Conservation (phyloP, 108 stramenopile genomes). For the Fragilariopsis cylindrus region DNA sequence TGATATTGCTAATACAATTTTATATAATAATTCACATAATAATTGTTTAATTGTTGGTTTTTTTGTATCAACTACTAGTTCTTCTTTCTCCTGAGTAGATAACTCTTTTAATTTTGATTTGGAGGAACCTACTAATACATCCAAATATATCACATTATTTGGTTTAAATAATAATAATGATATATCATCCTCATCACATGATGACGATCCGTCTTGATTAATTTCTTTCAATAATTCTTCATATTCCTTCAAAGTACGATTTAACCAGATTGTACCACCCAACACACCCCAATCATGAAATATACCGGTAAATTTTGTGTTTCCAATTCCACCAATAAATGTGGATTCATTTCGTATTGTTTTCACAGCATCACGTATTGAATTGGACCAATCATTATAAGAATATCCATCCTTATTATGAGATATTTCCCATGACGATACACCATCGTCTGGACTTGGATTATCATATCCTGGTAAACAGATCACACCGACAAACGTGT, state of each 20-base stretch:
- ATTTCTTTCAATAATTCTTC: neutral
- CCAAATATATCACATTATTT: too few species aligned
- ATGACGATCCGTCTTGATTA: too few species aligned
- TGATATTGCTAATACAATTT: neutral
- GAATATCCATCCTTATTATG: slow-evolving; percentile 1
- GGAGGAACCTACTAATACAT: too few species aligned
- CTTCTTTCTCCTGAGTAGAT: too few species aligned
- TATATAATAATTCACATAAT: neutral
- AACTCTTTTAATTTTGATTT: too few species aligned
- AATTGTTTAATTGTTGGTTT: too few species aligned
- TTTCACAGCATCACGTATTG: neutral
- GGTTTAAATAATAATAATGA: too few species aligned
- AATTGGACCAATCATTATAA: neutral
- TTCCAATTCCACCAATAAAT: neutral
- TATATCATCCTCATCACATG: too few species aligned
- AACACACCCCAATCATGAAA: slow-evolving; percentile 7
- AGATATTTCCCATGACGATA: neutral
- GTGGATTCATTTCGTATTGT: neutral
- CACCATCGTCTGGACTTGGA: neutral
- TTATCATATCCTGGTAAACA: slow-evolving; percentile 11
- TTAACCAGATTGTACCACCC: neutral
- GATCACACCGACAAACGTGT: neutral
- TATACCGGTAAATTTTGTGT: neutral
- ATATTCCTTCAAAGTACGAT: neutral
- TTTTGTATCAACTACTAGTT: too few species aligned